phyloP scores from a whole-genome alignment of 2,329 filamentous ascomycete species.

The Calonectria crousiana region DNA sequence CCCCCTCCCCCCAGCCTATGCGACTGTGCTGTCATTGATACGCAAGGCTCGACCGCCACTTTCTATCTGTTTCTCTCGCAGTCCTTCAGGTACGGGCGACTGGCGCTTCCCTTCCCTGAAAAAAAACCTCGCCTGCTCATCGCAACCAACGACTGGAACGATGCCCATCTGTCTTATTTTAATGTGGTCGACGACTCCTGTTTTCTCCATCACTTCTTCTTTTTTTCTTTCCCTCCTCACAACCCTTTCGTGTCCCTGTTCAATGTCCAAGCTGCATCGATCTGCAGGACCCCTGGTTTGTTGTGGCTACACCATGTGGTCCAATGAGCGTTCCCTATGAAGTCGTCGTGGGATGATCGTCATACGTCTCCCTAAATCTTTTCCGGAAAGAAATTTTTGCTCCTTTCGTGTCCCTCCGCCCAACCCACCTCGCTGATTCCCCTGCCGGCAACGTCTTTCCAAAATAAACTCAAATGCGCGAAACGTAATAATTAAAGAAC shows the following conservation, averaged over 20 bases:
- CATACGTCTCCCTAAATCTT: not conserved
- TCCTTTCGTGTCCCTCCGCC: not conserved
- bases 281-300: not conserved
- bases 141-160: not conserved
- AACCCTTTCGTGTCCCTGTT: not conserved
- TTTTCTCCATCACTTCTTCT: not conserved
- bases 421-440: not conserved
- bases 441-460: not conserved
- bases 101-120: too few relatives aligned
- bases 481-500: not conserved
- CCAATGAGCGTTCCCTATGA: not conserved
- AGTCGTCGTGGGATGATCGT: not conserved
- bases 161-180: not conserved
- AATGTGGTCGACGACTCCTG: not conserved
- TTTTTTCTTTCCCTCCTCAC: not conserved
- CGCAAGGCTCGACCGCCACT: not conserved
- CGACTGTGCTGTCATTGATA: not conserved
- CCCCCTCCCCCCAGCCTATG: not conserved
- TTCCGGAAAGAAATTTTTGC: not conserved
- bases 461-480: not conserved
- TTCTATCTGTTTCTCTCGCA: not conserved
- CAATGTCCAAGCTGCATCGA: not conserved
- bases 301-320: constrained; percentile 25
- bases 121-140: too few relatives aligned
- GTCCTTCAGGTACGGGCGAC: not conserved